These are phyloP conservation scores for Diaporthe ilicicola DNA, from an alignment of 2,329 filamentous ascomycete species.

Conservation along the genomic window DNA sequence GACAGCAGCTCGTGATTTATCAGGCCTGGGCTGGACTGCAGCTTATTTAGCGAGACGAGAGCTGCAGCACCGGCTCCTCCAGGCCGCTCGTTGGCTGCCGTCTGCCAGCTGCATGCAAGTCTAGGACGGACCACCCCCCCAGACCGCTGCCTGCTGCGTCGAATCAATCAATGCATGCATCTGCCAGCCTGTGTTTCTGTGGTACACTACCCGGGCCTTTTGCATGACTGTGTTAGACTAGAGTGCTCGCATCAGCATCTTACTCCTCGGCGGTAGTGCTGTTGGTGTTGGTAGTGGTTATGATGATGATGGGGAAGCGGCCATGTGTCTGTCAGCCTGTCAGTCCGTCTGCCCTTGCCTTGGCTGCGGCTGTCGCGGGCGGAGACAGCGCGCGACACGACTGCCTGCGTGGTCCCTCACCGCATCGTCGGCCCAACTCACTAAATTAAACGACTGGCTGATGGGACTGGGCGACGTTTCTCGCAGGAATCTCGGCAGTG, in stretches of 20 bases:
- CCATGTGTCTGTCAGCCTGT: not conserved
- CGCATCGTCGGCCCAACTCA: conserved; percentile 3
- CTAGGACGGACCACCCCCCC: too few relatives aligned
- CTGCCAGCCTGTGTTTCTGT: not conserved
- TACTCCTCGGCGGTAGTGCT: not conserved
- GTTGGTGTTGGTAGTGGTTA: not conserved
- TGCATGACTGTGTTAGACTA: not conserved
- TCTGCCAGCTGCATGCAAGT: not conserved
- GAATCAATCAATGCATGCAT: conserved; percentile 7
- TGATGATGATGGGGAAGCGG: not conserved
- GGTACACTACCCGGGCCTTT: not conserved
- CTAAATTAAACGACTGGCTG: not conserved
- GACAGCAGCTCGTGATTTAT: not conserved
- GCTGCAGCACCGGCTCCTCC: not conserved
- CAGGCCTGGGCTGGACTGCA: not conserved
- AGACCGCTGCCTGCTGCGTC: conserved; percentile 9
- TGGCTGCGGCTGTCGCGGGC: not conserved
- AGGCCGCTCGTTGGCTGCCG: not conserved
- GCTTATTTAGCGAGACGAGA: not conserved
- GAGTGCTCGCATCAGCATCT: not conserved
- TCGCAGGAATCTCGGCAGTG: conserved; percentile 5
- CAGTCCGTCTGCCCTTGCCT: too few relatives aligned
- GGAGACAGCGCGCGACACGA: not conserved
- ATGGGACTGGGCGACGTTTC: not conserved
- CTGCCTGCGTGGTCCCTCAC: not conserved